Base-by-base conservation (phyloP, 345 rosid species). In the Aquilaria yunnanensis region DNA sequence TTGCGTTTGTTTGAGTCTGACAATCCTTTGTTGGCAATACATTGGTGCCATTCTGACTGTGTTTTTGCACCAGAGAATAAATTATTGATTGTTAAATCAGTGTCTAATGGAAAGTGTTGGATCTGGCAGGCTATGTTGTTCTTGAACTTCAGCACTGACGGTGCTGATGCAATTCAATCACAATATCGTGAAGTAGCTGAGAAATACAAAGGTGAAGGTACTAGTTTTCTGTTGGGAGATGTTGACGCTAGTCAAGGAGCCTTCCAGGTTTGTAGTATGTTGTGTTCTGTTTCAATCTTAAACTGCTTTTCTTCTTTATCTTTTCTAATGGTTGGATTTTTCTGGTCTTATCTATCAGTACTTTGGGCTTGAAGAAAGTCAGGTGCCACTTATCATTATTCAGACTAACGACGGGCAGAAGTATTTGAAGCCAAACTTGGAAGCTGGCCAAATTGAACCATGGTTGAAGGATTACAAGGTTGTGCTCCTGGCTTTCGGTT, bases 401-500 rank as follows among this genome's bases (percentile, higher is more conserved):
- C 90, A 87, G 78, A 77, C 88, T 23, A 73, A 56, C 61, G 86
- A 91, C 60, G 88, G 82, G 57, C 75, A 82, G 80, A 94, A 91
- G 64, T 94, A 82, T 68, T 63, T 94, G 80, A 91, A 91, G 66
- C 65, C 86, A 11, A 81, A 88, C 56, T 58, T 94, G 78, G 83
- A 77, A 65, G 67, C 72, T 72, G 85, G 81, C 73, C 77, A 89
- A 34, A 79, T 94, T 72, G 96, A 83, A 59, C 72, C 90, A 45
- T 94, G 96, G 96, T 31, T 94, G 72, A 82, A 88, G 75, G 97
- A 91, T 10, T 94, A 65, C 75, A 85, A 83, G 96, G 99, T 90
- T 61, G 69, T 50, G 31, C 13, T 46, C 64, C 66, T 74, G 16
- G 60, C 51, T 32, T 55, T 10, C 31, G 34, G 60, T 63, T 16